These are phyloP conservation scores for Ormosia semicastrata DNA, from an alignment of 306 rosid species.

Conservation along the genomic window DNA sequence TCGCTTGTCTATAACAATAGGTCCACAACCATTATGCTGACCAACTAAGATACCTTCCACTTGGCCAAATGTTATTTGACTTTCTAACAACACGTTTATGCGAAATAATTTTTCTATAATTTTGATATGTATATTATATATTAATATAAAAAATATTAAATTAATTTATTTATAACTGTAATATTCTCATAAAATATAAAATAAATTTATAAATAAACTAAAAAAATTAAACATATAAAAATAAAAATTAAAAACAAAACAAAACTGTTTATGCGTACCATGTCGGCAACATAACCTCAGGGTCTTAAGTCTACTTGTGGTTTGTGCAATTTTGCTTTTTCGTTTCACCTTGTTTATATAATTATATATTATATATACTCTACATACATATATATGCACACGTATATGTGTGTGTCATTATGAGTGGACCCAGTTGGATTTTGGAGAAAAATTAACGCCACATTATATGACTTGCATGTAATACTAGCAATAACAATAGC, in stretches of 20 bases:
- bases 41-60: constrained; percentile 37
- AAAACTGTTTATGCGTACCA: constrained; percentile 51
- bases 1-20: neutral
- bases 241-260: no score
- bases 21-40: constrained; percentile 9
- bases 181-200: no score
- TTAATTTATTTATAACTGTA: no score
- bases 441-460: neutral
- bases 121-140: no score
- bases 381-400: no score
- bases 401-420: neutral
- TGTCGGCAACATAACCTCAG: constrained; percentile 56
- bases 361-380: no score
- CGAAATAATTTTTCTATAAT: no score
- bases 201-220: no score
- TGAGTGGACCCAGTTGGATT: neutral
- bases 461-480: no score
- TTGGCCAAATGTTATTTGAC: constrained; percentile 34
- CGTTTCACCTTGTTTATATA: no score
- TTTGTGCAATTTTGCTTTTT: neutral
- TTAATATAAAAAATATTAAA: no score
- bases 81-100: constrained; percentile 24
- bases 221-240: no score
- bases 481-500: neutral
- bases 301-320: neutral